Conservation (phyloP, 2,329 filamentous ascomycete species). For the Penicillium digitatum region DNA sequence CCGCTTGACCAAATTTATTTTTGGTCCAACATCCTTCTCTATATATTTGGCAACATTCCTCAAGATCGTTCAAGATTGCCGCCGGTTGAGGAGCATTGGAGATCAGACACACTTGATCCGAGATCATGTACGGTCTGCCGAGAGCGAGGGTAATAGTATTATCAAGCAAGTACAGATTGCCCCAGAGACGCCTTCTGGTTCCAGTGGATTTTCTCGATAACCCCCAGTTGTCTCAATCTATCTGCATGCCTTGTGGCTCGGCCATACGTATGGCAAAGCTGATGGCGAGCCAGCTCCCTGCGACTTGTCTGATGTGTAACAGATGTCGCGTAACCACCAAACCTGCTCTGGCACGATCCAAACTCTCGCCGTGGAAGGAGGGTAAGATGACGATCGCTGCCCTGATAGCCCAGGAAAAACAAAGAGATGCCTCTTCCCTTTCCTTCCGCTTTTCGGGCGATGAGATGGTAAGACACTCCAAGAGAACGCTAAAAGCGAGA, state of each 20-base stretch:
- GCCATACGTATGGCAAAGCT: conserved; percentile 46
- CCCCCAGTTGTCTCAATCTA: conserved; percentile 42
- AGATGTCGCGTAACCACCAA: conserved; percentile 40
- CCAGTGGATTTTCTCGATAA: conserved; percentile 38
- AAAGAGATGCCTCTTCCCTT: conserved; percentile 39
- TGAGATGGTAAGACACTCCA: conserved; percentile 34
- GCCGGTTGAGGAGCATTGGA: conserved; percentile 26
- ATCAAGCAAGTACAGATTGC: conserved; percentile 41
- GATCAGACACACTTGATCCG: conserved; percentile 39
- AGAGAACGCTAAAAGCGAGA: conserved; percentile 38
- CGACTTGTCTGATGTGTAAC: conserved; percentile 38
- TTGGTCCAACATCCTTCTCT: conserved; percentile 40
- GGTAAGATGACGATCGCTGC: conserved; percentile 43
- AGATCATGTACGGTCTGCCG: conserved; percentile 41
- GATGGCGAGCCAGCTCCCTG: conserved; percentile 43
- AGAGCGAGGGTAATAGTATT: conserved; percentile 41
- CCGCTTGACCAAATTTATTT: conserved; percentile 43
- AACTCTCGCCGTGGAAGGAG: conserved; percentile 42
- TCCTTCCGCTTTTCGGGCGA: conserved; percentile 37
- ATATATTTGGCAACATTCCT: conserved; percentile 44
- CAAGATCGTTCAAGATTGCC: conserved; percentile 37
- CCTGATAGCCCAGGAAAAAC: conserved; percentile 43
- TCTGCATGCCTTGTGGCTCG: conserved; percentile 44
- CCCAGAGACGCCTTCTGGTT: conserved; percentile 40
- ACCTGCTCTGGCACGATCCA: conserved; percentile 42